Percentiles rank a stretch among this genome's conserved stretches.
phyloP scores from a whole-genome alignment of 164 flowering plant species.

The Sextonia rubra region DNA sequence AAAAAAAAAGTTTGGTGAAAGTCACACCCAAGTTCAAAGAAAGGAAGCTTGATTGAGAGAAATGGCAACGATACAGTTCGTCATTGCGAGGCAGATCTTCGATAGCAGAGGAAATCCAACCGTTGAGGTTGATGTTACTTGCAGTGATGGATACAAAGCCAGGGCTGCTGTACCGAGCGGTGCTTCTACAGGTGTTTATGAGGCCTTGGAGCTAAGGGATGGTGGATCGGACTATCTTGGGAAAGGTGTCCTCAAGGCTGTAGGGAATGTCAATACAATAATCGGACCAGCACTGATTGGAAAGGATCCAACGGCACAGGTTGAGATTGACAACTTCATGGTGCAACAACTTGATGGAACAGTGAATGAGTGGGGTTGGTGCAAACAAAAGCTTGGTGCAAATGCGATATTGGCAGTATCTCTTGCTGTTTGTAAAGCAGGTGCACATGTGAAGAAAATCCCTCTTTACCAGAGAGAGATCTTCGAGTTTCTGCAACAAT shows the following conservation, averaged over 20 bases:
- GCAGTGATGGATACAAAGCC: constrained; percentile 33
- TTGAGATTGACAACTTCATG: constrained; percentile 33
- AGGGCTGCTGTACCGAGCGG: constrained; percentile 74
- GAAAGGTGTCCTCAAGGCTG: constrained; percentile 26
- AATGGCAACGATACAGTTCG: constrained; percentile 38
- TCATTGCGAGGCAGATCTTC: constrained; percentile 58
- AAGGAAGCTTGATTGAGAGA: background rate
- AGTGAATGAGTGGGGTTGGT: constrained; percentile 46
- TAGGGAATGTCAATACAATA: constrained; percentile 45
- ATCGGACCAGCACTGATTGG: constrained; percentile 56
- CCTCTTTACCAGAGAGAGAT: constrained; percentile 44
- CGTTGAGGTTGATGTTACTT: constrained; percentile 43
- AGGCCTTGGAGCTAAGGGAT: constrained; percentile 7
- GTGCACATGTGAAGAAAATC: constrained; percentile 32
- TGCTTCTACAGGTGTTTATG: constrained; percentile 40
- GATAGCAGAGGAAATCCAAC: constrained; percentile 67
- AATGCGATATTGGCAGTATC: constrained; percentile 45
- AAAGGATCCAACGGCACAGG: constrained; percentile 41
- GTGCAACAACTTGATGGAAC: constrained; percentile 48
- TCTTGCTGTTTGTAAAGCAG: constrained; percentile 44
- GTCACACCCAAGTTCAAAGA: no score
- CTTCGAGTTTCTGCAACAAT: no score
- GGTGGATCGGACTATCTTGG: constrained; percentile 10
- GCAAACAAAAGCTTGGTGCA: constrained; percentile 50
- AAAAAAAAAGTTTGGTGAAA: no score